A percentile compares a stretch with the other conserved stretches of the same genome.
These are phyloP conservation scores for Populus hybrid DNA, from an alignment of 441 rosid genomes.

Conservation along the genomic window DNA sequence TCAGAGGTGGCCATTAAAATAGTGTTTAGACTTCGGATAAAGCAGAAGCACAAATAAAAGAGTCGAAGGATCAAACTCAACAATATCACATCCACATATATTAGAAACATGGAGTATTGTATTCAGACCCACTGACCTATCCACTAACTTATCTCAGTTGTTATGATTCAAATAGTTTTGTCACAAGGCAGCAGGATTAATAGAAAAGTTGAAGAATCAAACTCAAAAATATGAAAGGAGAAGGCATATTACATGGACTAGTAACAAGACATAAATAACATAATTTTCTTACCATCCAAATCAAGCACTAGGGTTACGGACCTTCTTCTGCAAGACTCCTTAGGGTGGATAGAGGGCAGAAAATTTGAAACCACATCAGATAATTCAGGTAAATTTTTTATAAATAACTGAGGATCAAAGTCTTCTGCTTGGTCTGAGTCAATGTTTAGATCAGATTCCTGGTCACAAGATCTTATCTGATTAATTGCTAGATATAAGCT, in stretches of 20 bases:
- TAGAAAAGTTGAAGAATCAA: neutral
- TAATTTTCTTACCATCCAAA: constrained; percentile 75
- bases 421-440: constrained; percentile 57
- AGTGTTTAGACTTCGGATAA: neutral
- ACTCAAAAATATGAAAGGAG: neutral
- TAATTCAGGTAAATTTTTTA: constrained; percentile 77
- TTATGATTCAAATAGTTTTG: neutral
- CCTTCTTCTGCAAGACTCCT: constrained; percentile 52
- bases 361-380: constrained; percentile 69
- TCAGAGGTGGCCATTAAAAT: neutral
- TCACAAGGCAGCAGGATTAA: neutral
- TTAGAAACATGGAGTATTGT: neutral
- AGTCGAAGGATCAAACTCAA: neutral
- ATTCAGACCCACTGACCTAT: neutral
- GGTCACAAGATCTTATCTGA: constrained; percentile 50
- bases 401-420: constrained; percentile 78
- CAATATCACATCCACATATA: neutral
- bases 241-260: neutral
- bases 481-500: constrained; percentile 60
- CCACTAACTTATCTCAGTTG: neutral
- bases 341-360: constrained; percentile 35
- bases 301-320: constrained; percentile 81
- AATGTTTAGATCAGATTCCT: constrained; percentile 46
- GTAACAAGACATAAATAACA: neutral
- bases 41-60: neutral